phyloP scores from a whole-genome alignment of 495 filamentous ascomycete genomes.

The Echria macrotheca region DNA sequence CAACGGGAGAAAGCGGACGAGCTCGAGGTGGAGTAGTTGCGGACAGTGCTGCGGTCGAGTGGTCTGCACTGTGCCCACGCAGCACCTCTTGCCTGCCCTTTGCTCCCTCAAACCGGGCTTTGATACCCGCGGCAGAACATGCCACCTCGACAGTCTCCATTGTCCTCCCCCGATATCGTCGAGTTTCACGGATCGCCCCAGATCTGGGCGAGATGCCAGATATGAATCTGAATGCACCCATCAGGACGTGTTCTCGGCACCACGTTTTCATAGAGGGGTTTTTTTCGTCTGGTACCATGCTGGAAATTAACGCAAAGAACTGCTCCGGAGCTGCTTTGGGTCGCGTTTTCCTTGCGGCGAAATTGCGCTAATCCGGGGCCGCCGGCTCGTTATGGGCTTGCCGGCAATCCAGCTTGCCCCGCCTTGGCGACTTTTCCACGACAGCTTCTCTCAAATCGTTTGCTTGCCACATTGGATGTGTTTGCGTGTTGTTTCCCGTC shows the following conservation, averaged over 20 bases:
- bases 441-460: not conserved
- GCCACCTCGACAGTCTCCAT: no score
- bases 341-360: slow-evolving; percentile 10
- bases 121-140: no score
- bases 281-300: slow-evolving; percentile 12
- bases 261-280: slow-evolving; percentile 10
- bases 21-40: not conserved
- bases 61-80: not conserved
- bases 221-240: no score
- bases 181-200: no score
- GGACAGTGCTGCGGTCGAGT: no score
- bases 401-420: slow-evolving; percentile 12
- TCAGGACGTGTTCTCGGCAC: no score
- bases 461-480: not conserved
- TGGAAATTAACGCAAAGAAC: slow-evolving; percentile 16
- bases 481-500: not conserved
- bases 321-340: slow-evolving; percentile 11
- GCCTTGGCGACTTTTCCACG: slow-evolving; percentile 16
- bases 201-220: no score
- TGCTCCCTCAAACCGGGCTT: no score
- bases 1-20: slow-evolving; percentile 2
- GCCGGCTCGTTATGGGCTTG: slow-evolving; percentile 10
- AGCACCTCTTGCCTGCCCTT: no score
- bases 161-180: no score
- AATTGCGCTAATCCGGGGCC: slow-evolving; percentile 27